phyloP scores from a whole-genome alignment of 208 protist genomes.

The Naegleria gruberi region DNA sequence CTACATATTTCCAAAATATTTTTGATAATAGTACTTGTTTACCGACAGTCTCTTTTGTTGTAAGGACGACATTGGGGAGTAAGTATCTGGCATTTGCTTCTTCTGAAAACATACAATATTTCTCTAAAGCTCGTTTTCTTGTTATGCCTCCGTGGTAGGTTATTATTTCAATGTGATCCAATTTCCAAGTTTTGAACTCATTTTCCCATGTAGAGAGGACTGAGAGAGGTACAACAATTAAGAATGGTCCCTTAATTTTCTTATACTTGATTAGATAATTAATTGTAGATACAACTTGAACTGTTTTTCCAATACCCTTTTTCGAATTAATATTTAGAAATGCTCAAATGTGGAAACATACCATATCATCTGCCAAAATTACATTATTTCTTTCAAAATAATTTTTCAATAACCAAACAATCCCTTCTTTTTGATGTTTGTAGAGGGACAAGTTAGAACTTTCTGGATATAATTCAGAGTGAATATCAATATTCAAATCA shows the following conservation, averaged over 20 bases:
- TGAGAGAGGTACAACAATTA: not conserved
- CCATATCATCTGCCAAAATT: slow-evolving; percentile 15
- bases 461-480: not conserved
- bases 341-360: not conserved
- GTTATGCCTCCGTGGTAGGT: not conserved
- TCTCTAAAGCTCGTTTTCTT: not conserved
- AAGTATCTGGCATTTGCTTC: not conserved
- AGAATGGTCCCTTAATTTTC: not conserved
- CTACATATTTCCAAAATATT: slow-evolving; percentile 56
- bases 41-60: not conserved
- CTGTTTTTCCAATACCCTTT: not conserved
- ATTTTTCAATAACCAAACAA: not conserved
- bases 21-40: slow-evolving; percentile 53
- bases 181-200: not conserved
- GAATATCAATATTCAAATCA: not conserved
- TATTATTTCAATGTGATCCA: not conserved
- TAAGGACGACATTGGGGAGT: not conserved
- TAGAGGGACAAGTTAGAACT: not conserved
- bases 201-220: not conserved
- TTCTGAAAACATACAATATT: not conserved
- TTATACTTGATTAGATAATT: not conserved
- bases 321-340: not conserved
- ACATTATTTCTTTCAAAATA: not conserved
- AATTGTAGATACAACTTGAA: not conserved
- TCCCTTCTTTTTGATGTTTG: not conserved